Evolutionary conservation across 2,329 filamentous ascomycete genomes (phyloP), one percentile per base, ranked within the genome.

Genomic region (Colletotrichum chlorophyti): DNA sequence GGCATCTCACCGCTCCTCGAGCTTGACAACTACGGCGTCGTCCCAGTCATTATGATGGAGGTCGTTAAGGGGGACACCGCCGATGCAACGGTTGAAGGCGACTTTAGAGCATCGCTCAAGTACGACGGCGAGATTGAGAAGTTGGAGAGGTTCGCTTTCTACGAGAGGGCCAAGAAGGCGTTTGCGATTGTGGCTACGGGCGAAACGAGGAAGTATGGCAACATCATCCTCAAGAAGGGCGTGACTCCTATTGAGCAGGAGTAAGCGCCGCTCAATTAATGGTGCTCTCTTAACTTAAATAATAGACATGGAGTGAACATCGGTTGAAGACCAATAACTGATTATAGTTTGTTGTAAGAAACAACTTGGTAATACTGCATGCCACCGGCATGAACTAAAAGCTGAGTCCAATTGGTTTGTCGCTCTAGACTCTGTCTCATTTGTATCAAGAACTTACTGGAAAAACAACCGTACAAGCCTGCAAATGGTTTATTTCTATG

Each of bases 31-130:
- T 59, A 59, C 43, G 55, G 51, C 43, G 48, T 58, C 32, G 55
- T 59, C 17, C 55, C 55, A 14, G 55, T 59, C 19, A 11, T 59
- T 51, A 59, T 59, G 51, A 59, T 59, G 55, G 50, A 59, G 51
- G 55, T 59, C 23, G 55, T 59, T 31, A 42, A 55, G 55, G 55
- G 55, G 31, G 55, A 59, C 51, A 59, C 55, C 32, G 31, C 34
- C 19, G 51, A 59, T 19, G 55, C 55, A 5, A 55, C 37, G 15
- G 55, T 59, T n/a, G 55, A 59, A 51, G 19, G 35, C n/a, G 55
- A 59, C 15, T 59, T 59, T 2, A 46, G 55, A 3, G 26, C 45
- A 0, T 38, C 55, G 43, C 51, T 59, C 15, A 23, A 27, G 35
- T 59, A 59, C 37, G 55, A 55, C 7, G 51, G 51, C 9, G 42